phyloP scores from a whole-genome alignment of 225 moss, liverwort and hornwort genomes.

The Ulota crispa region DNA sequence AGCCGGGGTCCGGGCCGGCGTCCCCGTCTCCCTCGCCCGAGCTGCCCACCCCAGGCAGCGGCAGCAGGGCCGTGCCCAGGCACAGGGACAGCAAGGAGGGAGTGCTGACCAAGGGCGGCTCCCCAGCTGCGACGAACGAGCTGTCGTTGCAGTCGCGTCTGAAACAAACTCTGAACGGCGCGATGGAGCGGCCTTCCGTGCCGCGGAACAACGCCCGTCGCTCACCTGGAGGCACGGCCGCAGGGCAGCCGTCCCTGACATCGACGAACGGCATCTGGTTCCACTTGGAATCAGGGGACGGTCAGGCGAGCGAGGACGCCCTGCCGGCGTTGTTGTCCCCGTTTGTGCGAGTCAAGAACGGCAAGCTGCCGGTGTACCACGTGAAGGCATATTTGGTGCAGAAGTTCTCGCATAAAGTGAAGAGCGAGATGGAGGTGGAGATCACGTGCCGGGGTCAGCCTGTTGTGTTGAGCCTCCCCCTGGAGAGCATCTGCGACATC shows the following conservation, averaged over 20 bases:
- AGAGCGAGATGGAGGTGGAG: constrained; percentile 73
- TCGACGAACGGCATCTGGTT: constrained; percentile 85
- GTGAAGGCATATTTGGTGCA: constrained; percentile 92
- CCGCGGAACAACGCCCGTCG: constrained; percentile 44
- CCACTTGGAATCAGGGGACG: constrained; percentile 76
- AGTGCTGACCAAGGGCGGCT: constrained; percentile 12
- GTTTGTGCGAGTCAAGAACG: constrained; percentile 88
- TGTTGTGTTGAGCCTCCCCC: constrained; percentile 89
- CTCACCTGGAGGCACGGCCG: constrained; percentile 34
- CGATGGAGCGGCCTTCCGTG: constrained; percentile 60
- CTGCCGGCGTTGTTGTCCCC: constrained; percentile 81
- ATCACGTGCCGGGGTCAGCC: constrained; percentile 97
- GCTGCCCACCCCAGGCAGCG: constrained; percentile 20
- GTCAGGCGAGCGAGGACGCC: constrained; percentile 67
- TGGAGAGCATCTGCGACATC: constrained; percentile 95
- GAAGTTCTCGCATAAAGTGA: constrained; percentile 65
- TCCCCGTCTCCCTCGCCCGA: constrained; percentile 36
- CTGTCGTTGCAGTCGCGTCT: constrained; percentile 54
- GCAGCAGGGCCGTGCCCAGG: background rate
- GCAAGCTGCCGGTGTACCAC: constrained; percentile 81
- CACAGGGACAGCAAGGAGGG: constrained; percentile 36
- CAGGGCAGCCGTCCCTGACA: constrained; percentile 40
- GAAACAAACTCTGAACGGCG: constrained; percentile 67
- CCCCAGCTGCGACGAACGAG: constrained; percentile 28
- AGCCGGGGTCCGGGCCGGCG: constrained; percentile 32